A percentile compares a stretch with the other conserved stretches of the same genome.
These are phyloP conservation scores for Nannizziopsis arthrosporioides DNA, from an alignment of 2,329 filamentous ascomycete genomes.

Conservation along the genomic window DNA sequence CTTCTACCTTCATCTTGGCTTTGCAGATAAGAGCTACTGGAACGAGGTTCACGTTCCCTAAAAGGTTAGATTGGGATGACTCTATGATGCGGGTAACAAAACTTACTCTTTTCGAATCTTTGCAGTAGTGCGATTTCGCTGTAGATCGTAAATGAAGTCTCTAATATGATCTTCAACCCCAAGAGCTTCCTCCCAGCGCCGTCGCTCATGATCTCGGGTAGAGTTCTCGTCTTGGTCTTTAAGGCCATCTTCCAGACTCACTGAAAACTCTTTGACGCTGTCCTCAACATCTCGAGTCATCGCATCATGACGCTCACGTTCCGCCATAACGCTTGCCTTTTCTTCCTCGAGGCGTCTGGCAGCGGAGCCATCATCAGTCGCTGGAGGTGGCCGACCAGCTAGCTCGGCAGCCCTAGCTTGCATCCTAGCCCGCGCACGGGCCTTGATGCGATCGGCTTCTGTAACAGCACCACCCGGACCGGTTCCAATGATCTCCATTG, in stretches of 20 bases:
- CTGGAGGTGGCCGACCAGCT: constrained; percentile 66
- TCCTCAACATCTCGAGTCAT: constrained; percentile 98
- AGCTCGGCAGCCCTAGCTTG: constrained; percentile 89
- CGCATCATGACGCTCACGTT: constrained; percentile 86
- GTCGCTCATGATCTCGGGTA: constrained; percentile 74
- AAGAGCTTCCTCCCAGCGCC: constrained; percentile 89
- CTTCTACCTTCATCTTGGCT: constrained; percentile 43
- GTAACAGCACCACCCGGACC: constrained; percentile 84
- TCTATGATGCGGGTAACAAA: neutral
- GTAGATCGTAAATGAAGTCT: constrained; percentile 95
- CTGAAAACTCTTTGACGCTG: constrained; percentile 78
- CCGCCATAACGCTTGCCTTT: constrained; percentile 63
- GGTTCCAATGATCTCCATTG: constrained; percentile 74
- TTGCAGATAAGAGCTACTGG: constrained; percentile 4
- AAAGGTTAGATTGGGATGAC: constrained; percentile 5
- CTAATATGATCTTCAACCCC: constrained; percentile 94
- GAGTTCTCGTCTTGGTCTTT: constrained; percentile 68
- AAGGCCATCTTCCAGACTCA: constrained; percentile 71
- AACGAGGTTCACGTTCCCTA: constrained; percentile 7
- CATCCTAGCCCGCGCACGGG: constrained; percentile 95
- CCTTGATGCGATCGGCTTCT: constrained; percentile 87
- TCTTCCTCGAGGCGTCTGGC: constrained; percentile 83
- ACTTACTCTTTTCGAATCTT: constrained; percentile 52
- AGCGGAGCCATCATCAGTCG: constrained; percentile 59
- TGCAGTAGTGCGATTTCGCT: constrained; percentile 69